A percentile compares a stretch with the other conserved stretches of the same genome.
Evolutionary conservation across 495 filamentous ascomycete genomes (phyloP).

Genomic region (Hyphodiscus hymeniophilus): DNA sequence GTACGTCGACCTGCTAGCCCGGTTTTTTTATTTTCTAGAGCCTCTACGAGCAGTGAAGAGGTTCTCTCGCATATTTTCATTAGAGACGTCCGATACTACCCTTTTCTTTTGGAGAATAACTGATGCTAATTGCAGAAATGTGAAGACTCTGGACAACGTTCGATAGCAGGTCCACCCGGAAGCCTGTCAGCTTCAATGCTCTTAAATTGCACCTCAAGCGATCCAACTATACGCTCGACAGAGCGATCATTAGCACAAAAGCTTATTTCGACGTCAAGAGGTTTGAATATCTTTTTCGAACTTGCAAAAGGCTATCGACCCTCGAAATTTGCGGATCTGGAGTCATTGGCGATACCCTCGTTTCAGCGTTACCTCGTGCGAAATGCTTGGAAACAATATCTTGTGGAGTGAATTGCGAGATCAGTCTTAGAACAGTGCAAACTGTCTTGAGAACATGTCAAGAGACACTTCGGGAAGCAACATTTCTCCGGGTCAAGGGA

Average conservation of each 20-base stretch:
- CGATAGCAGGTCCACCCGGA: constrained; percentile 11
- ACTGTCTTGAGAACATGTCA: constrained; percentile 8
- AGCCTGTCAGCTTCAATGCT: constrained; percentile 6
- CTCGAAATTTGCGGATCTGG: constrained; percentile 14
- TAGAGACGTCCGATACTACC: no score
- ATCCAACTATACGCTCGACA: constrained; percentile 22
- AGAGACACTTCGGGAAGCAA: constrained; percentile 6
- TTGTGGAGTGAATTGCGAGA: constrained; percentile 8
- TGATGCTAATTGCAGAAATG: no score
- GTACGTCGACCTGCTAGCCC: no score
- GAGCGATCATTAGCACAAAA: constrained; percentile 11
- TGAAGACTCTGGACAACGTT: constrained; percentile 22
- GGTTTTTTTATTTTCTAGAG: no score
- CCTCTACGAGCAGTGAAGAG: no score
- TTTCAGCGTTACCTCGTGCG: constrained; percentile 9
- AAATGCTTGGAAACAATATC: constrained; percentile 10
- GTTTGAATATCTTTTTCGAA: constrained; percentile 6
- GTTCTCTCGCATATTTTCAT: no score
- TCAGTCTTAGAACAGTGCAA: constrained; percentile 5
- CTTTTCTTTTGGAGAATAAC: no score
- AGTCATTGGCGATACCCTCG: constrained; percentile 15
- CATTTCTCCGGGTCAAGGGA: constrained; percentile 8
- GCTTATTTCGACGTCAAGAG: constrained; percentile 10
- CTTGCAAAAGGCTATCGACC: constrained; percentile 13
- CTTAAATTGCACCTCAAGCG: constrained; percentile 14